These are phyloP conservation scores for Microbotryomycetes sp. DNA, from an alignment of 1,284 basidiomycete species.

Conservation along the genomic window DNA sequence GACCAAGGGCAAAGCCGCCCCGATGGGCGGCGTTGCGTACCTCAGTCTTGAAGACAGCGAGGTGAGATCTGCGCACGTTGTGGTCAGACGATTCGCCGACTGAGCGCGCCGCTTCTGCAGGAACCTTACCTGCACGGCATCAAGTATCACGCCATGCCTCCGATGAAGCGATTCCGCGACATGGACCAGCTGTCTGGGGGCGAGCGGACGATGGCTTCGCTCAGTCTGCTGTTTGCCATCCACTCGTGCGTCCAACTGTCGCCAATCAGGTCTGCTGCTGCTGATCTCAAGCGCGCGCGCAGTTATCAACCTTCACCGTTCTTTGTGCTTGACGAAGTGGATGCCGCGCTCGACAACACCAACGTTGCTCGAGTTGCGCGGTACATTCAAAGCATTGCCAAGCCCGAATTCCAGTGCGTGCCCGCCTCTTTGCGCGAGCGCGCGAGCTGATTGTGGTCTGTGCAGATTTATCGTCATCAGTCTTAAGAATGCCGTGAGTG, in stretches of 20 bases:
- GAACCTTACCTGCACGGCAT: conserved; percentile 94
- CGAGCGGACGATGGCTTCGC: conserved; percentile 95
- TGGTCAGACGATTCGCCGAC: background rate
- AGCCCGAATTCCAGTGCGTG: conserved; percentile 24
- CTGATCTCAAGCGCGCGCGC: too few relatives aligned
- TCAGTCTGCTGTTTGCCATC: conserved; percentile 91
- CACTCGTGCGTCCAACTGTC: conserved; percentile 58
- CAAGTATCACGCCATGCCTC: conserved; percentile 98
- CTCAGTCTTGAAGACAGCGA: conserved; percentile 91
- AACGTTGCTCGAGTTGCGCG: conserved; percentile 89
- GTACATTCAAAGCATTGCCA: conserved; percentile 74
- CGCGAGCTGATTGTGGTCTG: background rate
- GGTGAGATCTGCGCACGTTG: conserved; percentile 45
- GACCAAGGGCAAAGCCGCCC: conserved; percentile 85
- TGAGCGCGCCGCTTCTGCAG: conserved; percentile 43
- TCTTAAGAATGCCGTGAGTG: conserved; percentile 52
- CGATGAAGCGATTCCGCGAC: conserved; percentile 97
- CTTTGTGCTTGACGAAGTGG: conserved; percentile 97
- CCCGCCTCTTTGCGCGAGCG: background rate
- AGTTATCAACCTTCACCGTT: conserved; percentile 97
- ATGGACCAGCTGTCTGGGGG: conserved; percentile 98
- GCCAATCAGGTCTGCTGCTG: too few relatives aligned
- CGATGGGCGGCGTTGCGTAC: conserved; percentile 94
- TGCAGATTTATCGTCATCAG: conserved; percentile 83
- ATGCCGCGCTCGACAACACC: conserved; percentile 92